Evolutionary conservation across 495 filamentous ascomycete species (phyloP).

Genomic region (Lasiosphaeria ovina): DNA sequence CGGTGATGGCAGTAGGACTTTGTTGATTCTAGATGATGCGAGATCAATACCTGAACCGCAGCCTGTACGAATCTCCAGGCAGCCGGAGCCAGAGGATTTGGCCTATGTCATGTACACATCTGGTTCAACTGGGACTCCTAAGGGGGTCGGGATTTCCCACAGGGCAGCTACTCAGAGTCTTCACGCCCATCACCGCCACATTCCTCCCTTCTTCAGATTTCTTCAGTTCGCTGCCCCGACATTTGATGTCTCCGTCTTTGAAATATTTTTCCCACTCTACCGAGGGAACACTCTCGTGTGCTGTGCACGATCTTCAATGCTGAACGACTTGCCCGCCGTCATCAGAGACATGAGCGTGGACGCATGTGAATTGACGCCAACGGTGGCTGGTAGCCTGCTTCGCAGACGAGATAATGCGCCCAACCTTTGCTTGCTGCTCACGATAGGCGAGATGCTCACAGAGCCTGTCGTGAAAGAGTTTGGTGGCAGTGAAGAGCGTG

Average conservation of each 20-base stretch:
- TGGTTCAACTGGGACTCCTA: constrained; percentile 84
- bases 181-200: constrained; percentile 70
- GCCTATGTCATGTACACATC: constrained; percentile 93
- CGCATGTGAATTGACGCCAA: constrained; percentile 79
- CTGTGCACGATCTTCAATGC: constrained; percentile 59
- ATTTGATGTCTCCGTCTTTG: constrained; percentile 86
- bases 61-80: constrained; percentile 1
- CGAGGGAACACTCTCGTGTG: constrained; percentile 68
- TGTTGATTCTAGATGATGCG: constrained; percentile 31
- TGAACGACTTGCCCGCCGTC: constrained; percentile 65
- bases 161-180: constrained; percentile 70
- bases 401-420: constrained; percentile 60
- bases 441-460: constrained; percentile 87
- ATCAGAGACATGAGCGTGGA: constrained; percentile 67
- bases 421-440: constrained; percentile 61
- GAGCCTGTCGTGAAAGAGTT: constrained; percentile 69
- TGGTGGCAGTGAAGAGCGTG: constrained; percentile 44
- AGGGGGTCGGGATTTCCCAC: constrained; percentile 80
- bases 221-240: constrained; percentile 85
- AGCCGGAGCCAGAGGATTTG: constrained; percentile 42
- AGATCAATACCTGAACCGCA: not conserved
- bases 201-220: constrained; percentile 71
- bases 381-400: constrained; percentile 69
- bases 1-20: constrained; percentile 10
- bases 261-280: constrained; percentile 80